Conservation (phyloP, 305 asterid species). For the Caryopteris hybrid region DNA sequence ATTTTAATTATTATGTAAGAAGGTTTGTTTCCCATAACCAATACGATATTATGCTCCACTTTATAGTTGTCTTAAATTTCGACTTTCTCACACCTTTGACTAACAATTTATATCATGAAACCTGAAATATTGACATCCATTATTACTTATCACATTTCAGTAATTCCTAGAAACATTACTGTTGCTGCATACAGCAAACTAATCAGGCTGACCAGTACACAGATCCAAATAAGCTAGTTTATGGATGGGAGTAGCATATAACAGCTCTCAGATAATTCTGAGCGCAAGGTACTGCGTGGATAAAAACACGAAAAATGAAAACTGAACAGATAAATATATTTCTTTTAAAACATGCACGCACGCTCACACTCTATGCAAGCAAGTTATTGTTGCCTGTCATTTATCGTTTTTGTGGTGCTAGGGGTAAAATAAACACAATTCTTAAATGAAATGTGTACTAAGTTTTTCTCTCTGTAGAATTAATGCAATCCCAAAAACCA, state of each 20-base stretch:
- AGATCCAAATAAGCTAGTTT: constrained; percentile 1
- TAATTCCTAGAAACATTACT: too few relatives aligned
- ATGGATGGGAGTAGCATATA: neutral
- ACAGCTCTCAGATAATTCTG: neutral
- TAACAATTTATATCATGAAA: neutral
- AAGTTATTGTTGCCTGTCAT: neutral
- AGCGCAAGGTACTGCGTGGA: constrained; percentile 1
- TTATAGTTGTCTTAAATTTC: neutral
- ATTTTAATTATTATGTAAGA: neutral
- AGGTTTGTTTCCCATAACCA: neutral
- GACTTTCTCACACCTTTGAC: neutral
- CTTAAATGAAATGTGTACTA: neutral
- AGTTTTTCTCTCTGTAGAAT: neutral
- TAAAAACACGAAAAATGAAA: neutral
- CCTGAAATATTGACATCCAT: neutral
- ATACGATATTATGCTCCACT: neutral
- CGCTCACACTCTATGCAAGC: neutral
- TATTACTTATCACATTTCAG: neutral
- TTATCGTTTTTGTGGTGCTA: neutral
- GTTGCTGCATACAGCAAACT: neutral
- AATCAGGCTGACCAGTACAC: neutral
- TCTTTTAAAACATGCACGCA: too few relatives aligned
- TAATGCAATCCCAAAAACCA: too few relatives aligned
- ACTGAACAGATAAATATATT: neutral
- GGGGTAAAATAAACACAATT: neutral